phyloP scores from a whole-genome alignment of 192 early-diverging fungal species.

The Geosiphon pyriformis region DNA sequence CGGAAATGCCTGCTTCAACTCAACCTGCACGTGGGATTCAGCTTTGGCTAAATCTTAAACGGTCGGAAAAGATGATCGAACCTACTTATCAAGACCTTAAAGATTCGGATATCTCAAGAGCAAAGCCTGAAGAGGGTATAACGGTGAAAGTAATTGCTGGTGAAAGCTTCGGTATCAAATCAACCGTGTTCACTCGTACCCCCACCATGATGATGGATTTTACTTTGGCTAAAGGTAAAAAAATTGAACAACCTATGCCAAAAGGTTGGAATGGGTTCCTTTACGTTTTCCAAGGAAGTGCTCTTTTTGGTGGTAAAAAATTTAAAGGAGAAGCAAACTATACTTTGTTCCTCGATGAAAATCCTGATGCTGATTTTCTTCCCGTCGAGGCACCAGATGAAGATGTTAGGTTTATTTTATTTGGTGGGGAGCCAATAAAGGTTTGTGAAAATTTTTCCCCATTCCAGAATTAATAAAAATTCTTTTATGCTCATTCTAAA shows the following conservation, averaged over 20 bases:
- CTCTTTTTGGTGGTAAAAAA: slow-evolving; percentile 44
- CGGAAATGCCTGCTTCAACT: slow-evolving; percentile 58
- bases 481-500: neutral
- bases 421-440: slow-evolving; percentile 37
- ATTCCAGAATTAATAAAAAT: neutral
- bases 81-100: slow-evolving; percentile 71
- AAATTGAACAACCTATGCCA: slow-evolving; percentile 52
- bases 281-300: slow-evolving; percentile 54
- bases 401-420: slow-evolving; percentile 30
- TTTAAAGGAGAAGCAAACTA: slow-evolving; percentile 31
- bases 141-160: slow-evolving; percentile 85
- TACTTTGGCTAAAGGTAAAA: slow-evolving; percentile 51
- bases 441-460: neutral
- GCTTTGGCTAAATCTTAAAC: slow-evolving; percentile 74
- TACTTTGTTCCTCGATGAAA: slow-evolving; percentile 7
- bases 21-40: slow-evolving; percentile 50
- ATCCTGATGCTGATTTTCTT: slow-evolving; percentile 9
- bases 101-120: slow-evolving; percentile 59
- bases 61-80: slow-evolving; percentile 63
- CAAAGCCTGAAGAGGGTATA: slow-evolving; percentile 43
- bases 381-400: slow-evolving; percentile 16
- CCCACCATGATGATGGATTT: slow-evolving; percentile 81
- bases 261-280: slow-evolving; percentile 52
- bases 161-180: slow-evolving; percentile 62
- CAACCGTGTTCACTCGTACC: slow-evolving; percentile 66